Conservation (phyloP, 331 rosid genomes). For the Malus hybrid region DNA sequence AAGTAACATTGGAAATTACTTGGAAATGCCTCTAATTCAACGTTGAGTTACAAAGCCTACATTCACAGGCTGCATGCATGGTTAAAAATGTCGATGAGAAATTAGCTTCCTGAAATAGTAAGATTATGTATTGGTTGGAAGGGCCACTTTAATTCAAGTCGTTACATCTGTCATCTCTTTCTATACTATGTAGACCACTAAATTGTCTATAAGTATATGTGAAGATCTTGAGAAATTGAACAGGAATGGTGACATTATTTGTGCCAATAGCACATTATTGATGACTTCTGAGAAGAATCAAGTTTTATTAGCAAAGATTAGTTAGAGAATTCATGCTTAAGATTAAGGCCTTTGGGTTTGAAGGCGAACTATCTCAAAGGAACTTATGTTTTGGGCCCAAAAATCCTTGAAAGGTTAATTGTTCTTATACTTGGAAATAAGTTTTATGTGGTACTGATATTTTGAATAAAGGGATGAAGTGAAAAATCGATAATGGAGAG, state of each 20-base stretch:
- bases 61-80: neutral
- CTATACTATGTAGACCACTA: neutral
- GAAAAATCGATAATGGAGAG: neutral
- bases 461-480: neutral
- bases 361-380: neutral
- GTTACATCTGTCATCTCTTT: neutral
- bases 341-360: neutral
- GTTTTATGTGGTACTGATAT: neutral
- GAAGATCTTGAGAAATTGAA: conserved; percentile 1
- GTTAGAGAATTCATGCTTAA: no score
- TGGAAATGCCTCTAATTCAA: neutral
- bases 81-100: neutral
- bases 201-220: neutral
- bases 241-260: neutral
- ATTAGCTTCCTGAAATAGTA: neutral
- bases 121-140: rapidly evolving
- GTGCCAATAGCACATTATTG: neutral
- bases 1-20: neutral
- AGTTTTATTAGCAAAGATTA: no score
- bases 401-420: neutral
- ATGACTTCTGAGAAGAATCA: no score
- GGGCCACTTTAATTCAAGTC: neutral
- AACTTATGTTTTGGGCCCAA: neutral
- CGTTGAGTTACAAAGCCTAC: neutral
- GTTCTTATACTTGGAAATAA: neutral